Evolutionary conservation across 768 basidiomycete species (phyloP).

Genomic region (Rubroboletus satanas): DNA sequence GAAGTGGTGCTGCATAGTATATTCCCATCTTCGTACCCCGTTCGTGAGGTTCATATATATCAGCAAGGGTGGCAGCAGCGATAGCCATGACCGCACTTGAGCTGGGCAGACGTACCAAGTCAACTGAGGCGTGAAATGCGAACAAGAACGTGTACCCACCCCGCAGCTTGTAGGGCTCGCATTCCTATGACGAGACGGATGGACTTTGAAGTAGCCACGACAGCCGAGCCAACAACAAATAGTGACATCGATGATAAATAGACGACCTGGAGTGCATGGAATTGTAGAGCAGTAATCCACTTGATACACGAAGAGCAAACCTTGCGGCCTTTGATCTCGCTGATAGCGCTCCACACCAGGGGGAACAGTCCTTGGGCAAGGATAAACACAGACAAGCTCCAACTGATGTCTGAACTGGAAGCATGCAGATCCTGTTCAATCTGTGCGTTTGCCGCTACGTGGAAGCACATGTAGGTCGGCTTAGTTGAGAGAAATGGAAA

Average conservation of each 20-base stretch:
- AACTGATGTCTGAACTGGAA: slow-evolving; percentile 57
- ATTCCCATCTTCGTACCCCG: slow-evolving; percentile 82
- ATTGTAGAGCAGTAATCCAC: background rate
- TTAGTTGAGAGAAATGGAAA: background rate
- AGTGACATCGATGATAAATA: slow-evolving; percentile 53
- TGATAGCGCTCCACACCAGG: slow-evolving; percentile 63
- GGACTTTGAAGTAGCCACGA: slow-evolving; percentile 53
- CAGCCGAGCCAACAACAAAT: slow-evolving; percentile 53
- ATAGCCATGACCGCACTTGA: slow-evolving; percentile 67
- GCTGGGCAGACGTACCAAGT: slow-evolving; percentile 27
- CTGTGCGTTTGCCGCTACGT: slow-evolving; percentile 60
- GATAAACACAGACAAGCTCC: slow-evolving; percentile 68
- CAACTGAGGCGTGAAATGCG: background rate
- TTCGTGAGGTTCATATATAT: slow-evolving; percentile 74
- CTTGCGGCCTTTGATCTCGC: slow-evolving; percentile 75
- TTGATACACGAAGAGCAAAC: slow-evolving; percentile 28
- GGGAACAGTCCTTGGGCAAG: slow-evolving; percentile 67
- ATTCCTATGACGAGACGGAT: slow-evolving; percentile 63
- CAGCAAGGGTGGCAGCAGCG: slow-evolving; percentile 75
- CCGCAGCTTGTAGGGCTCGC: slow-evolving; percentile 60
- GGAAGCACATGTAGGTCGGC: background rate
- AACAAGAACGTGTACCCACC: slow-evolving; percentile 34
- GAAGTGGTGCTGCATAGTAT: slow-evolving; percentile 75
- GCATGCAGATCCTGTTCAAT: slow-evolving; percentile 62
- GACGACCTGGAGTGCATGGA: slow-evolving; percentile 39